These are phyloP conservation scores for Viridothelium virens DNA, from an alignment of 495 filamentous ascomycete species.

Conservation along the genomic window DNA sequence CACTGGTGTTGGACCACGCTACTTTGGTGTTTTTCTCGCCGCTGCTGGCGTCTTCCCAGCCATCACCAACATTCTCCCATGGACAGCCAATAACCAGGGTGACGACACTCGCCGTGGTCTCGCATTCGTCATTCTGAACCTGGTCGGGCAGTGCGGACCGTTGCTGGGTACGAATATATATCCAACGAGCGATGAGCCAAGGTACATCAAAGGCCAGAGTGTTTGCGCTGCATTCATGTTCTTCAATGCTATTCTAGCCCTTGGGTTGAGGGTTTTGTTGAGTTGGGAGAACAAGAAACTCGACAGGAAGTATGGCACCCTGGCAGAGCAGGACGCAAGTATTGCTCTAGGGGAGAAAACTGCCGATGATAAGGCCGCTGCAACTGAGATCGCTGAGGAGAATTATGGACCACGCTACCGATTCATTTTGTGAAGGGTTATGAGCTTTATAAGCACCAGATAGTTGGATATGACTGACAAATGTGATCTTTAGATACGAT, in stretches of 20 bases:
- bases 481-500: neutral
- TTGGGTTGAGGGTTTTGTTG: constrained; percentile 18
- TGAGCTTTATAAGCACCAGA: neutral
- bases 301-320: constrained; percentile 19
- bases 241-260: constrained; percentile 20
- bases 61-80: constrained; percentile 28
- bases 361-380: constrained; percentile 18
- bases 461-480: neutral
- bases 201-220: constrained; percentile 24
- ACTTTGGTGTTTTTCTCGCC: constrained; percentile 32
- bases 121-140: constrained; percentile 23
- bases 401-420: constrained; percentile 20
- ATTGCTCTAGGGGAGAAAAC: constrained; percentile 1
- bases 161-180: constrained; percentile 27
- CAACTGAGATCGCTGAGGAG: constrained; percentile 21
- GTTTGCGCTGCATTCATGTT: constrained; percentile 26
- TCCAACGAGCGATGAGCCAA: constrained; percentile 19
- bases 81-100: constrained; percentile 25
- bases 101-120: constrained; percentile 24
- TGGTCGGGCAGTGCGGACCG: constrained; percentile 26
- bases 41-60: constrained; percentile 32
- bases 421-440: constrained; percentile 22
- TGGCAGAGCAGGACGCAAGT: constrained; percentile 15
- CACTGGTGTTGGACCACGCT: constrained; percentile 25
- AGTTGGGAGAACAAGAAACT: constrained; percentile 27